Base-by-base conservation (phyloP, 2,329 filamentous ascomycete genomes). In the Epichloe bromicola region DNA sequence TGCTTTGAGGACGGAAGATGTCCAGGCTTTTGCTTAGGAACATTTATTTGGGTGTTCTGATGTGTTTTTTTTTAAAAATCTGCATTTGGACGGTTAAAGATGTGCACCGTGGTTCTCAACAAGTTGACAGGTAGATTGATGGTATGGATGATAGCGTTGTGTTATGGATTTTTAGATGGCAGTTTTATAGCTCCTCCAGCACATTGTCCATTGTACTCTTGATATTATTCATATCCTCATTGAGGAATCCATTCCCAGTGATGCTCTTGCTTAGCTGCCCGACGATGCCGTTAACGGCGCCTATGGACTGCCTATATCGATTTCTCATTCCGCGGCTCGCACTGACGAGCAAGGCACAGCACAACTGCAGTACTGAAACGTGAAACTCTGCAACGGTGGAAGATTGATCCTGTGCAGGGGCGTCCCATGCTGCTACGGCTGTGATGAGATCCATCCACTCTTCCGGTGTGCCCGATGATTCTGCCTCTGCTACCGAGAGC, bases 371-470 rank as follows among this genome's bases (percentile, higher is more conserved):
- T 30, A 72, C 70, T 2, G 75, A 75, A 4, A 78, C 66, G 44
- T 74, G 68, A 48, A 78, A 72, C 52, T 82, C 79, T n/a, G 66
- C 62, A 3, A 70, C 60, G 0, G 58, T 48, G 6, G 55, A 46
- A 2, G 58, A 47, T 45, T 53, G 55, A 20, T 58, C 58, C 48
- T 58, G 56, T 51, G 65, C 59, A 11, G 73, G 65, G 0, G 69
- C 60, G 42, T 71, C 59, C 70, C 72, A 75, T 4, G 71, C 74
- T 2, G 78, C 74, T 1, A 76, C 70, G 1, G 62, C 61, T 2
- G 74, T 78, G 36, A 82, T 69, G 7, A 76, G 55, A 36, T 71
- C 68, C 71, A 83, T 76, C 79, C 80, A 82, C 2, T 70, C 70
- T 56, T 82, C 78, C 6, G 67, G 64, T 8, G 71, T 69, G 15